Evolutionary conservation across 1,284 basidiomycete genomes (phyloP), one percentile per base, ranked within the genome.

Genomic region (Ganoderma sp.): DNA sequence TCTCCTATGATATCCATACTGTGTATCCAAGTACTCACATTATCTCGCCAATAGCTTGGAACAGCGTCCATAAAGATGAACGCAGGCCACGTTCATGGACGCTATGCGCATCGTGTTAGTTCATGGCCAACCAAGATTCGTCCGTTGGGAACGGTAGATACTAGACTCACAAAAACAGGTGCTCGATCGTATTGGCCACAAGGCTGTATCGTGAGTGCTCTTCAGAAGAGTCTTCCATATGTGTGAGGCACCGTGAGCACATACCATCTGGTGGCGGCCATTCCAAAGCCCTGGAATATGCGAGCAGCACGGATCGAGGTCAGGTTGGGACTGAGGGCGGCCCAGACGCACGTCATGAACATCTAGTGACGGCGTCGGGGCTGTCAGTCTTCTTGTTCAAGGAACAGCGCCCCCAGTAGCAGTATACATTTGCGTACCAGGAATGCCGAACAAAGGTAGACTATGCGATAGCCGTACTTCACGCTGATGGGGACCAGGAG

Each of bases 271-370:
- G 37, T 9, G 37, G 37, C 78, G 1, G 82, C 82, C 81, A 83
- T 83, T 25, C 81, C 82, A 69, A 84, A 80, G 0, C 83, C 83
- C 75, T 84, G 83, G 69, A 84, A 82, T 2, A 81, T 77, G 15
- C 83, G 77, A 10, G 83, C 81, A 1, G 80, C 82, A 22, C 78
- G 76, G 41, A 84, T 82, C 0, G 82, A 83, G 0, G 78, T 71
- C 45, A 84, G 73, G 56, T 77, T 81, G 7, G 82, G 81, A 67
- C 82, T 80, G 25, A 79, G 75, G 6, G 82, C 83, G 67, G 79
- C 81, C 83, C 83, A 84, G 43, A 84, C 81, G 65, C 81, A 83
- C 0, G 80, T 78, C 28, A 83, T 78, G 73, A 84, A 84, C 81
- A 83, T 82, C 82, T 83, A 37, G 32, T 32, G 5, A 32, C 32